Conservation (phyloP, 345 rosid genomes). For the Dimocarpus longan region DNA sequence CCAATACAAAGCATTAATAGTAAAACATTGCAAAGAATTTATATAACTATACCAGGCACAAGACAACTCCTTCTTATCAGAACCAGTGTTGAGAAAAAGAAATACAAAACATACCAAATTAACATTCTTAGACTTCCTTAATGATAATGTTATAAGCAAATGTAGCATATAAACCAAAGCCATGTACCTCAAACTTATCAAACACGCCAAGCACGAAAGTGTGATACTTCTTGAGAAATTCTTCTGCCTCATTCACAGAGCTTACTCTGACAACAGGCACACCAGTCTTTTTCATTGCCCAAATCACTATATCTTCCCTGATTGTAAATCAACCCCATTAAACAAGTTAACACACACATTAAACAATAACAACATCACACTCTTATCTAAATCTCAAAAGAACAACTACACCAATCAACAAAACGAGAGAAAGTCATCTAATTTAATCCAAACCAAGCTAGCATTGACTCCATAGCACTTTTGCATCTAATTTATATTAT, state of each 20-base stretch:
- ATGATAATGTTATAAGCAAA: neutral
- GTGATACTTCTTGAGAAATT: conserved; percentile 53
- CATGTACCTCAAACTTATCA: conserved; percentile 67
- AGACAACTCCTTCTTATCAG: neutral
- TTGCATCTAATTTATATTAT: no score
- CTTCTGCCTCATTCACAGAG: conserved; percentile 59
- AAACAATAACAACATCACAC: neutral
- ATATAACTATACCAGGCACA: neutral
- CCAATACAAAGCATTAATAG: neutral
- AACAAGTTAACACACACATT: conserved; percentile 8
- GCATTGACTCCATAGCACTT: neutral
- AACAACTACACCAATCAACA: neutral
- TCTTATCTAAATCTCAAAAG: neutral
- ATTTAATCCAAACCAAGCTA: neutral
- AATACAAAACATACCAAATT: neutral
- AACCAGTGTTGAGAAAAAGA: neutral
- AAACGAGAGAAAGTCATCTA: neutral
- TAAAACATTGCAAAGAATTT: neutral
- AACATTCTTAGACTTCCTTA: neutral
- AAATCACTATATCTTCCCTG: conserved; percentile 79
- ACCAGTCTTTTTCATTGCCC: conserved; percentile 87
- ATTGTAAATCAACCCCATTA: conserved; percentile 22
- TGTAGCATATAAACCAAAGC: neutral
- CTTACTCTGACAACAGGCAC: conserved; percentile 56
- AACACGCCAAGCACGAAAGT: conserved; percentile 62